Base-by-base conservation (phyloP, 106 monocot genomes). In the Narthecium ossifragum region DNA sequence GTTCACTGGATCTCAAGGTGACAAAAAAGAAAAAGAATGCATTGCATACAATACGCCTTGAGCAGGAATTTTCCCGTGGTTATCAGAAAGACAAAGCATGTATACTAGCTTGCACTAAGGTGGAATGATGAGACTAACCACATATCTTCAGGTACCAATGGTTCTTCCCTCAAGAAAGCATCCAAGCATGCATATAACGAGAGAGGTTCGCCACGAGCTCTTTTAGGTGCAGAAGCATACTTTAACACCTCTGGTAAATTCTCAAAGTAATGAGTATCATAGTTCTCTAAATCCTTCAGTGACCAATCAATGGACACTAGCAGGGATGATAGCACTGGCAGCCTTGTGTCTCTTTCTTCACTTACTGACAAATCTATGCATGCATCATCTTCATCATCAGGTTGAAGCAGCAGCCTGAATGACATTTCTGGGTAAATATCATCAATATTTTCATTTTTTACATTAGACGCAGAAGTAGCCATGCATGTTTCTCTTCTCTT, bases 81-180 rank as follows among this genome's bases (percentile, higher is more conserved):
- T n/a, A n/a, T n/a, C n/a, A n/a, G n/a, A n/a, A n/a, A n/a, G n/a
- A n/a, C n/a, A 43, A 43, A 11, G 39, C 12, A 11, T 26, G 7
- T 21, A 23, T 24, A 26, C 41, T 29, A 15, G 51, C 12, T 28
- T 14, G 26, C n/a, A 22, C 34, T 45, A 31, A 13, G 31, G 41
- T 27, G 20, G 14, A 0, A 41, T 12, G n/a, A n/a, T 41, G 27
- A 12, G 15, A 87, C 86, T 84, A 53, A 98, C 96, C 96, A 98
- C 96, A 98, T 98, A 43, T 98, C 96, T 63, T 98, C 88, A 41
- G 96, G 86, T 13, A 90, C 90, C 32, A 98, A 53, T 51, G 96
- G 96, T 37, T 98, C 96, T 66, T 98, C 96, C 41, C 96, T 74
- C 70, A 98, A 81, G 73, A 98, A 98, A 56, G 90, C 96, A 78